phyloP scores from a whole-genome alignment of 441 rosid genomes.

The Metrosideros polymorpha region DNA sequence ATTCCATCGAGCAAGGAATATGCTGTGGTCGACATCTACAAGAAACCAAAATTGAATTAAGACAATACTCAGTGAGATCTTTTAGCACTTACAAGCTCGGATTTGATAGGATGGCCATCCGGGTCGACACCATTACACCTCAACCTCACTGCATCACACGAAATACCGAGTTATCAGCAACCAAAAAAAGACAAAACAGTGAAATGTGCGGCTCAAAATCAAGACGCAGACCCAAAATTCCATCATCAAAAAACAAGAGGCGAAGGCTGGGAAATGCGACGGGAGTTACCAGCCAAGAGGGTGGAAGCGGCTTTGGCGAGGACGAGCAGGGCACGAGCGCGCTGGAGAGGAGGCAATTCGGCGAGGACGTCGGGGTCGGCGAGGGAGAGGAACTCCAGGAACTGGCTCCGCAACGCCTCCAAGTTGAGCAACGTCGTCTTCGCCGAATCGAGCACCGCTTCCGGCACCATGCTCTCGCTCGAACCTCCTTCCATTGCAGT shows the following conservation, averaged over 20 bases:
- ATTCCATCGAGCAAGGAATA: background rate
- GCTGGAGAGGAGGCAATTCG: slow-evolving; percentile 53
- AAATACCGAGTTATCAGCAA: background rate
- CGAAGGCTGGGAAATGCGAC: background rate
- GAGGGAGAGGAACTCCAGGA: slow-evolving; percentile 44
- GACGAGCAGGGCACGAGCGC: slow-evolving; percentile 53
- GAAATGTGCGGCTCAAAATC: background rate
- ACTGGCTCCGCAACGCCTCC: slow-evolving; percentile 38
- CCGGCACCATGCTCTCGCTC: slow-evolving; percentile 38
- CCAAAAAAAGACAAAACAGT: background rate
- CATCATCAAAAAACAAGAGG: background rate
- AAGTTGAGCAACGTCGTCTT: slow-evolving; percentile 34
- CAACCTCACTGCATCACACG: slow-evolving; percentile 51
- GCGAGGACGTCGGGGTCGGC: slow-evolving; percentile 58
- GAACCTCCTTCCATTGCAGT: slow-evolving; percentile 30
- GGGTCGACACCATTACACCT: slow-evolving; percentile 74
- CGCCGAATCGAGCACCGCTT: slow-evolving; percentile 59
- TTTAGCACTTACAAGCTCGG: slow-evolving; percentile 65
- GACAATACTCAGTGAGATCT: background rate
- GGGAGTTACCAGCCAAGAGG: slow-evolving; percentile 38
- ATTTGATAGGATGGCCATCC: slow-evolving; percentile 73
- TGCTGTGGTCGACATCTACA: background rate
- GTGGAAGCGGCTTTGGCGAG: slow-evolving; percentile 69
- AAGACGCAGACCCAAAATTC: background rate
- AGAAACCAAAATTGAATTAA: background rate